Evolutionary conservation across 768 basidiomycete genomes (phyloP).

Genomic region (Mycena albidolilacea): DNA sequence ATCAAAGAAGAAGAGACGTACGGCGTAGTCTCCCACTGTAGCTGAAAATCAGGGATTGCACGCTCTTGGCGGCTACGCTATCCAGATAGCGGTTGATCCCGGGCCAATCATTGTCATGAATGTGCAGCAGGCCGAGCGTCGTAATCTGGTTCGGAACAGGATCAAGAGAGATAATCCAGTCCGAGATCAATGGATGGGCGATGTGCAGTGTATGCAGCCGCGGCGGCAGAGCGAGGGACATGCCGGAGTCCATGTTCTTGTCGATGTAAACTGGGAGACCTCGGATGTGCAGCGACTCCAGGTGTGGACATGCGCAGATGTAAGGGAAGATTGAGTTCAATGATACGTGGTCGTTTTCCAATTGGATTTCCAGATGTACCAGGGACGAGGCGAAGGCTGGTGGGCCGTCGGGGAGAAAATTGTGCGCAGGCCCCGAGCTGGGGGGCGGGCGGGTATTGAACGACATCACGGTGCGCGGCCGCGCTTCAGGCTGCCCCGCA

Average conservation of each 20-base stretch:
- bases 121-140: constrained; percentile 3
- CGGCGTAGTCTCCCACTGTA: too few species aligned
- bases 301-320: background rate
- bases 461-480: constrained; percentile 78
- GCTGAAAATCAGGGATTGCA: too few species aligned
- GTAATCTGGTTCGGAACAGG: background rate
- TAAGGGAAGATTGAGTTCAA: background rate
- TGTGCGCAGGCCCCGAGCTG: constrained; percentile 60
- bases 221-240: too few species aligned
- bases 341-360: background rate
- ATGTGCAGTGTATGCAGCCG: background rate
- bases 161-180: constrained; percentile 4
- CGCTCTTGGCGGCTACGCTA: background rate
- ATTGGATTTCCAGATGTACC: background rate
- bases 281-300: background rate
- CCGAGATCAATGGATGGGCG: background rate
- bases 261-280: too few species aligned
- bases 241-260: too few species aligned
- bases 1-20: too few species aligned
- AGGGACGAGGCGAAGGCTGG: constrained; percentile 5
- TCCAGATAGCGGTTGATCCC: background rate
- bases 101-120: background rate
- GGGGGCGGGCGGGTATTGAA: constrained; percentile 69
- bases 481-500: constrained; percentile 53
- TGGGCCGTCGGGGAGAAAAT: constrained; percentile 60